Base-by-base conservation (phyloP, 352 stramenopile genomes). In the Globisporangium ultimum region DNA sequence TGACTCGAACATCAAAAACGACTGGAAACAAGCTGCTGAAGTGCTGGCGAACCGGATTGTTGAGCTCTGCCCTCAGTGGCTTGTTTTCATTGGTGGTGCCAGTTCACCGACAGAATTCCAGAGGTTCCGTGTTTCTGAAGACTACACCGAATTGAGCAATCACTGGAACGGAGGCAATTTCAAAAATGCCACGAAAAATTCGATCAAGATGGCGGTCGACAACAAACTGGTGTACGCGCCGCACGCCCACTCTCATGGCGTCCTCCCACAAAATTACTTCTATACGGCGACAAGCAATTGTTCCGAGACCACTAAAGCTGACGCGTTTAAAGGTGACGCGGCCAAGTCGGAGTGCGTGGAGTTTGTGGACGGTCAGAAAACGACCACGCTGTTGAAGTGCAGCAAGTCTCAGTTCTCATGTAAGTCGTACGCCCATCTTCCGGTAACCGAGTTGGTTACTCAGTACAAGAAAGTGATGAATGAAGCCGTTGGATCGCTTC, bases 211-310 rank as follows among this genome's bases (percentile, higher is more conserved):
- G 41, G 69, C 51, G 22, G 41, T 69, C 11, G 51, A 59, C 20
- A 78, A 89, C 71, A 91, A 91, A 59, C 58, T 91, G 38, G 77
- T 88, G 38, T 83, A 86, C 45, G 81, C 77, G 20, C 81, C 80
- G 17, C 76, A 91, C 41, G 78, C 76, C 11, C 76, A 91, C 53
- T 58, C 81, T 0, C 81, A 87, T 28, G 76, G 67, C 18, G 72
- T 78, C 5, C 63, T 72, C 43, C 81, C 81, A 49, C 71, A 76
- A 46, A 81, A 83, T 65, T 89, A 90, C 63, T 77, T 87, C 41
- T 89, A 67, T 67, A 63, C 67, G 8, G 34, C 66, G 4, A 60
- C 70, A 22, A 70, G 53, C 53, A 85, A 84, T 61, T 85, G 78
- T 53, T 76, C 72, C 14, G 56, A 53, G 18, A 34, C 61, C 22